Base-by-base conservation (phyloP, 1,139 yeast species). In the Suhomyces atakaporum region DNA sequence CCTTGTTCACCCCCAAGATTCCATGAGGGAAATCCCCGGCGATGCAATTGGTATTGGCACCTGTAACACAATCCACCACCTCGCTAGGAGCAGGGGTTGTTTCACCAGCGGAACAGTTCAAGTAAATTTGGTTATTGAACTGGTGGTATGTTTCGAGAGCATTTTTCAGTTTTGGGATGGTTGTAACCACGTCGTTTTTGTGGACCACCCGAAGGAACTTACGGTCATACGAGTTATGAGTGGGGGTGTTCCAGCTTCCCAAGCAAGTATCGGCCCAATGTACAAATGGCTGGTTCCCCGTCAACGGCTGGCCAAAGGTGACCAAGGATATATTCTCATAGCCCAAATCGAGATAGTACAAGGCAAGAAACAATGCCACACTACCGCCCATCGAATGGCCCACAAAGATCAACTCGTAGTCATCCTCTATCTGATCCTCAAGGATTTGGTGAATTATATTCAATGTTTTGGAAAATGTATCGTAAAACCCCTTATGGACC, bases 371-470 rank as follows among this genome's bases (percentile, higher is more conserved):
- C 3, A 69, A 46, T 0, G 73, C 71, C 7, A 75, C 60, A 2
- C 78, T 66, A 6, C 80, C 81, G 1, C 81, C 81, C 44, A 75
- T 45, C 1, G 80, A 75, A 46, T 75, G 81, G 1, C 81, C 81
- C 46, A 73, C 49, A 5, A 75, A 55, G 1, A 60, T 33, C 2
- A 75, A 43, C 40, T 68, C 66, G 36, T 65, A 65, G 29, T 61
- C 53, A 5, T 60, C 60, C 10, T 39, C 42, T 12, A 66, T 46
- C 36, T 63, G 68, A 5, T 43, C 26, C 8, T 53, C 55, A 11
- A 73, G 35, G 3, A 50, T 37, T 2, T 40, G 40, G 20, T 62
- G 58, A 4, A 73, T 58, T 5, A 51, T 54, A 2, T 33, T 34
- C 29, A 73, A 45, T 0, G 75, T 68, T 31, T 54, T 52, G 7